Conservation (phyloP, 2,329 filamentous ascomycete species). For the Hypoxylon sp. region DNA sequence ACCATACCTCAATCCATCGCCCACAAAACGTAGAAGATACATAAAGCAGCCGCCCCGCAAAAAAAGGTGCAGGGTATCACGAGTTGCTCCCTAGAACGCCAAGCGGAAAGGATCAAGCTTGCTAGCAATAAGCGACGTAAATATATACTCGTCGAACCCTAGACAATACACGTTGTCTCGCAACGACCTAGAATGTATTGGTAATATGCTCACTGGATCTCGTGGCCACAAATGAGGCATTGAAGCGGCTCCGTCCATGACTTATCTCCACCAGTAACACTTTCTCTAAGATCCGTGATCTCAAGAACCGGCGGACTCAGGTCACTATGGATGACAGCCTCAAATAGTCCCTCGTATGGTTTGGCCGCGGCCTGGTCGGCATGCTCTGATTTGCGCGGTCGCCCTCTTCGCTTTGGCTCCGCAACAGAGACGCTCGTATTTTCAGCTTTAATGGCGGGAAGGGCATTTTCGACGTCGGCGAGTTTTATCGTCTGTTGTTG, state of each 20-base stretch:
- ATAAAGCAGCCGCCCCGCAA: constrained; percentile 38
- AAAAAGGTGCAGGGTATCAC: constrained; percentile 49
- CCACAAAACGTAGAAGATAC: constrained; percentile 15
- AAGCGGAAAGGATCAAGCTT: constrained; percentile 26
- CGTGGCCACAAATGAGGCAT: constrained; percentile 66
- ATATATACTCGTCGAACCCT: constrained; percentile 31
- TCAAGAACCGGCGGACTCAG: constrained; percentile 65
- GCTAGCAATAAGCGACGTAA: constrained; percentile 22
- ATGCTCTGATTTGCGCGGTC: constrained; percentile 58
- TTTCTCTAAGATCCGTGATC: constrained; percentile 66
- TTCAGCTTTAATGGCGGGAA: constrained; percentile 49
- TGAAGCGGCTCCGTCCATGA: constrained; percentile 67
- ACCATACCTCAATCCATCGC: constrained; percentile 1
- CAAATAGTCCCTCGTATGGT: constrained; percentile 67
- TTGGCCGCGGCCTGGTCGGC: constrained; percentile 55
- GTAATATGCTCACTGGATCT: constrained; percentile 59
- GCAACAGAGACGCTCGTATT: constrained; percentile 57
- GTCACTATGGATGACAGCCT: constrained; percentile 65
- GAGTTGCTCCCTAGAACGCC: constrained; percentile 46
- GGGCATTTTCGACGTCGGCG: constrained; percentile 52
- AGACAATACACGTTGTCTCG: constrained; percentile 4
- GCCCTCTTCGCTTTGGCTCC: constrained; percentile 54
- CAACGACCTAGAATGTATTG: constrained; percentile 2
- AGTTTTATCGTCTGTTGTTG: constrained; percentile 54
- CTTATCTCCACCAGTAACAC: constrained; percentile 65